phyloP scores from a whole-genome alignment of 768 basidiomycete species.

The Holtermanniella nyarrowii region DNA sequence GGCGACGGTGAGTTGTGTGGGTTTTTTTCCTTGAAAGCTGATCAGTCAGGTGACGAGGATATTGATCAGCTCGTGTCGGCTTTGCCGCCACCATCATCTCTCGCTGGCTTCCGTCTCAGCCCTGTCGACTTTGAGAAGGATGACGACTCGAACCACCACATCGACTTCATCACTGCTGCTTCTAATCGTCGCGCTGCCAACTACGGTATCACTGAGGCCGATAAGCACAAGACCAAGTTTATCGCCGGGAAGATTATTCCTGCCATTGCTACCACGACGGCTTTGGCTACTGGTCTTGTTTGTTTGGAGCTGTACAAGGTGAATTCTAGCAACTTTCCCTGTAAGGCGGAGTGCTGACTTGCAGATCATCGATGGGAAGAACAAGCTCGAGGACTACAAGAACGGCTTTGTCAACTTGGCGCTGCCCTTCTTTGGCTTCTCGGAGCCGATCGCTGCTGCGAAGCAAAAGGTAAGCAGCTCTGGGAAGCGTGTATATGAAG shows the following conservation, averaged over 20 bases:
- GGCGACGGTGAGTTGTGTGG: slow-evolving; percentile 38
- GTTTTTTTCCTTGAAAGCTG: background rate
- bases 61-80: slow-evolving; percentile 52
- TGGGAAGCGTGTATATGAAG: background rate
- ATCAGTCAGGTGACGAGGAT: slow-evolving; percentile 47
- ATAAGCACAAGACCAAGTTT: slow-evolving; percentile 78
- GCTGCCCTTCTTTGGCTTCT: slow-evolving; percentile 97
- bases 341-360: slow-evolving; percentile 3
- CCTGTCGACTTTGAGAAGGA: slow-evolving; percentile 99
- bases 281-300: slow-evolving; percentile 86
- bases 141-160: slow-evolving; percentile 94
- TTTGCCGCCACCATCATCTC: slow-evolving; percentile 76
- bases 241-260: slow-evolving; percentile 99
- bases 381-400: slow-evolving; percentile 86
- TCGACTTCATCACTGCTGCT: slow-evolving; percentile 96
- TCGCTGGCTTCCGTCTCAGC: slow-evolving; percentile 89
- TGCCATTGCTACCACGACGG: slow-evolving; percentile 96
- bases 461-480: slow-evolving; percentile 56
- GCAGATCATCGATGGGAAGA: slow-evolving; percentile 91
- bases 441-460: slow-evolving; percentile 81
- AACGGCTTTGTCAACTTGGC: slow-evolving; percentile 98
- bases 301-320: slow-evolving; percentile 97
- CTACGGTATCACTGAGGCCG: slow-evolving; percentile 77
- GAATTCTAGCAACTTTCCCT: slow-evolving; percentile 7
- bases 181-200: slow-evolving; percentile 94